phyloP scores from a whole-genome alignment of 208 protist genomes.

The Trypanosoma avium region DNA sequence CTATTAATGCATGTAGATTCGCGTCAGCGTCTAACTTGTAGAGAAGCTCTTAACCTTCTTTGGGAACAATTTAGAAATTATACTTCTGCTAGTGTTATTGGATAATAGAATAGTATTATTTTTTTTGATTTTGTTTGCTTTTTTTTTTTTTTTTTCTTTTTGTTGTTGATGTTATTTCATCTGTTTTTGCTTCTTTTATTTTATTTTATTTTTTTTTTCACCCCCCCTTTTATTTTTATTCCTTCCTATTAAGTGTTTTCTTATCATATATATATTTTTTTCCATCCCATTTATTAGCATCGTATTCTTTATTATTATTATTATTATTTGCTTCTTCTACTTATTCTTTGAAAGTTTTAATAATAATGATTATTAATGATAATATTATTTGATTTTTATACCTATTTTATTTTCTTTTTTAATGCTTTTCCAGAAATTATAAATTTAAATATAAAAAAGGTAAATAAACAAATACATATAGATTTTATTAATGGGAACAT shows the following conservation, averaged over 20 bases:
- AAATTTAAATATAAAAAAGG: constrained; percentile 2
- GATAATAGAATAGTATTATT: not conserved
- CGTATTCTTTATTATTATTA: too few relatives aligned
- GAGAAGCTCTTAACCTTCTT: constrained; percentile 7
- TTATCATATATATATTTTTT: too few relatives aligned
- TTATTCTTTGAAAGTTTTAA: too few relatives aligned
- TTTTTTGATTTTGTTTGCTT: not conserved
- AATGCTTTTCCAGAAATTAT: not conserved
- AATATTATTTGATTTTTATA: too few relatives aligned
- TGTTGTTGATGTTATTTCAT: not conserved
- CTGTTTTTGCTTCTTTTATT: constrained; percentile 2
- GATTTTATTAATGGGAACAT: constrained; percentile 59
- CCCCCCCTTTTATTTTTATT: too few relatives aligned
- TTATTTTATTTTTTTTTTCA: not conserved
- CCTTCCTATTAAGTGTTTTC: too few relatives aligned
- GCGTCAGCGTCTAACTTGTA: constrained; percentile 4
- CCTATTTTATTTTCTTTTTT: constrained; percentile 14
- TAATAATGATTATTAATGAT: too few relatives aligned
- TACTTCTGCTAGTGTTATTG: not conserved
- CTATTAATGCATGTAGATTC: constrained; percentile 23
- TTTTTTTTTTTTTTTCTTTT: constrained; percentile 1
- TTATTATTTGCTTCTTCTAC: too few relatives aligned
- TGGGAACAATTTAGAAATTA: not conserved
- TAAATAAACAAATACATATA: too few relatives aligned
- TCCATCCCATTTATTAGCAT: too few relatives aligned